Conservation (phyloP, 2,329 filamentous ascomycete genomes). For the Verticillium dahliae region DNA sequence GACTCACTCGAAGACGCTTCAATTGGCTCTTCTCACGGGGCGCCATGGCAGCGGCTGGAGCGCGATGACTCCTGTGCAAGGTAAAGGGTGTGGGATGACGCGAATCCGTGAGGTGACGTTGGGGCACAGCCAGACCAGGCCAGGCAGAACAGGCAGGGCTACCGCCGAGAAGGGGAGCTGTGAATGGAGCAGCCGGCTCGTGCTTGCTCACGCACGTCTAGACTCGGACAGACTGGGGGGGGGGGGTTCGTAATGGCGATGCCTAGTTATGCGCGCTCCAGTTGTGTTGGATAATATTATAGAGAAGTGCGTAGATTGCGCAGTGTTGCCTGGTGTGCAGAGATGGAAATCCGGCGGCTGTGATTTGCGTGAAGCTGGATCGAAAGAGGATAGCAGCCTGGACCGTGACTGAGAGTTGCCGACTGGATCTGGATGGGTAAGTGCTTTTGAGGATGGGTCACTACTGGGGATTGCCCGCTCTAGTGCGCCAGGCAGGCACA, state of each 20-base stretch:
- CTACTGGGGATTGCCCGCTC: not conserved
- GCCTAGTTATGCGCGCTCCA: not conserved
- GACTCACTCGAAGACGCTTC: slow-evolving; percentile 70
- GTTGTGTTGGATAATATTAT: not conserved
- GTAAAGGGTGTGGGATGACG: not conserved
- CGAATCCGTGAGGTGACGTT: not conserved
- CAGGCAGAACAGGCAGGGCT: not conserved
- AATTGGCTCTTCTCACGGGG: slow-evolving; percentile 74
- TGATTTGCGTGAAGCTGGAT: not conserved
- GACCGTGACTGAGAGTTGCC: not conserved
- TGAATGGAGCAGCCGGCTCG: not conserved
- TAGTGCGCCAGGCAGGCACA: not conserved
- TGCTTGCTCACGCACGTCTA: not conserved
- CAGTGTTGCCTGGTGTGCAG: not conserved
- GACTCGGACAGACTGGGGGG: not conserved
- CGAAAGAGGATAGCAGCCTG: not conserved
- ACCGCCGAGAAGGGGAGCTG: not conserved
- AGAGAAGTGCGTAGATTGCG: not conserved
- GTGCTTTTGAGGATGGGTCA: not conserved
- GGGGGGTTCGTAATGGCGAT: not conserved
- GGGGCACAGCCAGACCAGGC: not conserved
- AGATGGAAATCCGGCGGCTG: not conserved
- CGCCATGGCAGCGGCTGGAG: slow-evolving; percentile 35
- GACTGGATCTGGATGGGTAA: not conserved
- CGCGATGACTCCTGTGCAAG: not conserved